Base-by-base conservation (phyloP, 345 rosid genomes). In the Ceriops decandra region DNA sequence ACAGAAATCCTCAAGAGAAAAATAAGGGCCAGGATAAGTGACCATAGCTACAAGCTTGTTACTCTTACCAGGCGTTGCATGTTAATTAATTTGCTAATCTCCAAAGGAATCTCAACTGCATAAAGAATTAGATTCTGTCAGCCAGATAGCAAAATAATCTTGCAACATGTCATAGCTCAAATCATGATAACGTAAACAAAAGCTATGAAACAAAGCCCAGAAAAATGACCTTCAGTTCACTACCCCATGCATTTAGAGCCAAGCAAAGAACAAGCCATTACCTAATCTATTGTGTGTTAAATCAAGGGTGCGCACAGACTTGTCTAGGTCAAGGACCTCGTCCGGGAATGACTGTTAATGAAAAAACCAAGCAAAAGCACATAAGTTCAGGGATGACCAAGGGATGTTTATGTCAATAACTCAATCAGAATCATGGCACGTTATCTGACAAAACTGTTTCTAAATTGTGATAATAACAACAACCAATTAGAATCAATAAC, bases 51-150 rank as follows among this genome's bases (percentile, higher is more conserved):
- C 26, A 67, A 47, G 68, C 17, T 60, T 31, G 52, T n/a, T 60
- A 46, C 0, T 66, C 86, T 82, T 72, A 91, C 98, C 88, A 93
- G 74, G 68, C 97, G 95, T 72, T 91, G 98, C 90, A 93, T 82
- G 85, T 85, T 91, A 67, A 84, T 77, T 68, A 93, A 76, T 69
- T 85, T 83, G 87, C 87, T 81, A 68, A 93, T 87, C 52, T 86
- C 97, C 82, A 82, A 76, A 20, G 98, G 97, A 76, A 93, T 76
- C 59, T 86, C 87, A 78, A 85, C 98, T 91, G 91, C 88, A 84
- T 68, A 68, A n/a, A 60, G 74, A 56, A 57, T 21, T 13, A 56
- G 56, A 49, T 35, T 3, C 16, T 4, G 19, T 27, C 3, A 56
- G 31, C 6, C 21, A 32, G 36, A 33, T 7, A 33, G 28, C 13